These are phyloP conservation scores for Solanum acaule DNA, from an alignment of 257 asterid genomes.

Conservation along the genomic window DNA sequence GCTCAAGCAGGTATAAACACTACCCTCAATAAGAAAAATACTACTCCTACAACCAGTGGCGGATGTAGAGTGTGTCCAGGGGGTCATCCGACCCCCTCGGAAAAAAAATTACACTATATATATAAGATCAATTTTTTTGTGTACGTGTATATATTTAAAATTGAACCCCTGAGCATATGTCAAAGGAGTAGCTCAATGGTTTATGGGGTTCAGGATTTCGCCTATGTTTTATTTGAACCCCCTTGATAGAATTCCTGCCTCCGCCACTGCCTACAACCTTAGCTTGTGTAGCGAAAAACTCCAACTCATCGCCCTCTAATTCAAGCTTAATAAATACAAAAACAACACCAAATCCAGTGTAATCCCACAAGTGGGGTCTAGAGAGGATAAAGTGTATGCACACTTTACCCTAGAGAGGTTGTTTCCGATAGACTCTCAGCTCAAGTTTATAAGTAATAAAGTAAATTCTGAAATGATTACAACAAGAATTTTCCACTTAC, in stretches of 20 bases:
- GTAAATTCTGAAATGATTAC: neutral
- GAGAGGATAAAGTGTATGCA: fast-evolving
- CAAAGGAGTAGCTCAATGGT: too few relatives aligned
- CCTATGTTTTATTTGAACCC: too few relatives aligned
- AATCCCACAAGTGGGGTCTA: neutral
- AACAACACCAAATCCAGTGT: neutral
- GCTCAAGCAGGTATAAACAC: neutral
- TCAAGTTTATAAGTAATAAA: neutral
- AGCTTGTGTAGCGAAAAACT: neutral
- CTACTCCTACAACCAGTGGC: neutral
- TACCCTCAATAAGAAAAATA: neutral
- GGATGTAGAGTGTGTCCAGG: too few relatives aligned
- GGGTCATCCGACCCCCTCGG: too few relatives aligned
- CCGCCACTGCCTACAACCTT: neutral
- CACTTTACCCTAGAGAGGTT: neutral
- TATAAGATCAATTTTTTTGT: too few relatives aligned
- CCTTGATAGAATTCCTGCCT: too few relatives aligned
- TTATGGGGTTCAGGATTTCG: too few relatives aligned
- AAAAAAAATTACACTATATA: too few relatives aligned
- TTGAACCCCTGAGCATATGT: too few relatives aligned
- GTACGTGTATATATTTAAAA: too few relatives aligned
- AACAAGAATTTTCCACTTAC: neutral
- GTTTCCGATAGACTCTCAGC: neutral
- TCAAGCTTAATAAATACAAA: neutral
- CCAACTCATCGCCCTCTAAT: neutral